These are phyloP conservation scores for Waltergamsia citrina DNA, from an alignment of 2,329 filamentous ascomycete genomes.

Conservation along the genomic window DNA sequence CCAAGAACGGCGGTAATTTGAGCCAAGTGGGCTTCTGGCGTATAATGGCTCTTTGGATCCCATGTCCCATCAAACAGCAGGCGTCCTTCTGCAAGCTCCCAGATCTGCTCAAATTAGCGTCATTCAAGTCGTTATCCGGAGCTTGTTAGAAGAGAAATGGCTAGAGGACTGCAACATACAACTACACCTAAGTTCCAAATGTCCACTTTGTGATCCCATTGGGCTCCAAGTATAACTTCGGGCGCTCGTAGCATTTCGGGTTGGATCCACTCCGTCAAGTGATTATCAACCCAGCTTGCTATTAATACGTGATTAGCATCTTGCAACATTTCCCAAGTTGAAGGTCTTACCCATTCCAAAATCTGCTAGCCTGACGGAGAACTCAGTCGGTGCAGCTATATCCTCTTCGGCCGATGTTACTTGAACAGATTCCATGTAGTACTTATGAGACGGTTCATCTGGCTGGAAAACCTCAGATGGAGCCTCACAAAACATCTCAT, in stretches of 20 bases:
- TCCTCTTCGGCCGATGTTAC: constrained; percentile 1
- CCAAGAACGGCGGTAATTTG: constrained; percentile 13
- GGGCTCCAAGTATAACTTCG: constrained; percentile 14
- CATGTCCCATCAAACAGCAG: constrained; percentile 13
- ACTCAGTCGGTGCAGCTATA: neutral
- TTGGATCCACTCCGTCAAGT: constrained; percentile 16
- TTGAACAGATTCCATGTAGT: neutral
- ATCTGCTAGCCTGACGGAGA: constrained; percentile 10
- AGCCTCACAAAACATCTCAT: constrained; percentile 11
- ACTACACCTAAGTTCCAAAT: constrained; percentile 14
- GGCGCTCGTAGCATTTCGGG: constrained; percentile 13
- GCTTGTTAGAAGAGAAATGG: neutral
- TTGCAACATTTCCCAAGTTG: neutral
- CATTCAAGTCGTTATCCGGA: no score
- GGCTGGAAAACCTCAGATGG: constrained; percentile 8
- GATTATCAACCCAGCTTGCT: constrained; percentile 13
- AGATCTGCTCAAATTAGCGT: constrained; percentile 1
- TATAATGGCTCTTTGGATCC: constrained; percentile 10
- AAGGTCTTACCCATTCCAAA: constrained; percentile 10
- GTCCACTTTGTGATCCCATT: constrained; percentile 14
- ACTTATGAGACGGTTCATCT: neutral
- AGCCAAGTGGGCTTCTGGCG: constrained; percentile 13
- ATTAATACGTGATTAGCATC: neutral
- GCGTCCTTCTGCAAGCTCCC: constrained; percentile 1
- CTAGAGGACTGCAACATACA: constrained; percentile 2